phyloP scores from a whole-genome alignment of 2,329 filamentous ascomycete genomes.

The Corynespora cassiicola region DNA sequence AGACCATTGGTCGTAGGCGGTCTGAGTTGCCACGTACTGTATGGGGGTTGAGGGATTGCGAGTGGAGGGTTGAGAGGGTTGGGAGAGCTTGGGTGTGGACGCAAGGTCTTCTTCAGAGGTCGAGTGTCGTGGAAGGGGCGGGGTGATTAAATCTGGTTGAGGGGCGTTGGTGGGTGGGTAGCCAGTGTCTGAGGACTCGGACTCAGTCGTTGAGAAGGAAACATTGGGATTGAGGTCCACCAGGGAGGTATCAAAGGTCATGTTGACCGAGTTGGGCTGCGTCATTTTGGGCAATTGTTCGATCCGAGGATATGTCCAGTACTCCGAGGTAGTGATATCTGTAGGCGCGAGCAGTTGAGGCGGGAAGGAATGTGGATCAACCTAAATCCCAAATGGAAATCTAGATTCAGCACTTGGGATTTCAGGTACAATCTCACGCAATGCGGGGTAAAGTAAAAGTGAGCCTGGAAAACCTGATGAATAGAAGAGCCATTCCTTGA shows the following conservation, averaged over 20 bases:
- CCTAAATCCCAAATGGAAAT: too few species aligned
- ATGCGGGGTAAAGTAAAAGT: too few species aligned
- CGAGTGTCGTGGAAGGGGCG: too few species aligned
- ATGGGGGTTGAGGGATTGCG: conserved; percentile 29
- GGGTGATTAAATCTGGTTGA: too few species aligned
- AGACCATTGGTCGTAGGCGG: conserved; percentile 60
- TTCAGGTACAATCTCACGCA: too few species aligned
- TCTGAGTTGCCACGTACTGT: conserved; percentile 46
- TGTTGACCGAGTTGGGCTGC: conserved; percentile 40
- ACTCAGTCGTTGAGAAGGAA: conserved; percentile 47
- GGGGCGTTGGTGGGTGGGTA: conserved; percentile 1
- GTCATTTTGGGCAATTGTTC: conserved; percentile 33
- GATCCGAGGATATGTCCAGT: neutral
- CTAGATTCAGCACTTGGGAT: too few species aligned
- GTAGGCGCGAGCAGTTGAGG: too few species aligned
- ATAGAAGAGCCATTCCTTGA: conserved; percentile 3
- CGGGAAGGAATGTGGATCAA: too few species aligned
- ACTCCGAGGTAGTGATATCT: too few species aligned
- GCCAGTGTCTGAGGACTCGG: conserved; percentile 31
- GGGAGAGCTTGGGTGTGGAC: conserved; percentile 23
- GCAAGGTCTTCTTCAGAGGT: too few species aligned
- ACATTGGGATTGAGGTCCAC: conserved; percentile 33
- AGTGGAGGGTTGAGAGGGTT: conserved; percentile 4
- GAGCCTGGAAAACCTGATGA: conserved; percentile 16
- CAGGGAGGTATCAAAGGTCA: conserved; percentile 48